Evolutionary conservation across 2,329 filamentous ascomycete genomes (phyloP).

Genomic region (Parascedosporium putredinis): DNA sequence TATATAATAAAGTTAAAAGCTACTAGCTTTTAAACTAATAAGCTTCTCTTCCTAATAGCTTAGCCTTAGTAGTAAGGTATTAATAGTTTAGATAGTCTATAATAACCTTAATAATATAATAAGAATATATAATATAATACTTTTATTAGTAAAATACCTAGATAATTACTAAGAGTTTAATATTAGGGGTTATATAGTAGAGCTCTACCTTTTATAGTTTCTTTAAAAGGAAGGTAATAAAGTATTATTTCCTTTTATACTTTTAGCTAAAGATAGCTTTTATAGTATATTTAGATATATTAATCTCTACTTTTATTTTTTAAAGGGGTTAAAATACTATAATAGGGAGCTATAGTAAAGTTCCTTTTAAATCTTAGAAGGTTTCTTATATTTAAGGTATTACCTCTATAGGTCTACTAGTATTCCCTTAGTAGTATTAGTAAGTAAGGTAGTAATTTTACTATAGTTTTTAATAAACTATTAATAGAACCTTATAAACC

Average conservation of each 20-base stretch:
- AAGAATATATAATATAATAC: slow-evolving; percentile 6
- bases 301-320: not conserved
- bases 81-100: slow-evolving; percentile 2
- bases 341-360: not conserved
- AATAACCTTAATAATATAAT: not conserved
- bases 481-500: slow-evolving; percentile 11
- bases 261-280: not conserved
- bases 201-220: not conserved
- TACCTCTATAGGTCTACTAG: not conserved
- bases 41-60: not conserved
- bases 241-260: not conserved
- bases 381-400: not conserved
- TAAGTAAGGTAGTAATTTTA: slow-evolving; percentile 3
- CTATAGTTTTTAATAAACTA: slow-evolving; percentile 11
- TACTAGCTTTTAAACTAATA: not conserved
- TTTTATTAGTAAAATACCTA: slow-evolving; percentile 7
- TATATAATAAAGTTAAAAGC: not conserved
- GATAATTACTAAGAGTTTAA: not conserved
- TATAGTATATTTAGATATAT: not conserved
- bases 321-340: not conserved
- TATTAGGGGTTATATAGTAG: slow-evolving; percentile 8
- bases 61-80: not conserved
- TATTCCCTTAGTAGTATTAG: slow-evolving; percentile 5
- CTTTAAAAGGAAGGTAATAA: not conserved
- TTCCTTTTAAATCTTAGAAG: not conserved